Percentiles rank a stretch among this genome's conserved stretches.
phyloP scores from a whole-genome alignment of 306 rosid genomes.

The Begonia fuchsioides region DNA sequence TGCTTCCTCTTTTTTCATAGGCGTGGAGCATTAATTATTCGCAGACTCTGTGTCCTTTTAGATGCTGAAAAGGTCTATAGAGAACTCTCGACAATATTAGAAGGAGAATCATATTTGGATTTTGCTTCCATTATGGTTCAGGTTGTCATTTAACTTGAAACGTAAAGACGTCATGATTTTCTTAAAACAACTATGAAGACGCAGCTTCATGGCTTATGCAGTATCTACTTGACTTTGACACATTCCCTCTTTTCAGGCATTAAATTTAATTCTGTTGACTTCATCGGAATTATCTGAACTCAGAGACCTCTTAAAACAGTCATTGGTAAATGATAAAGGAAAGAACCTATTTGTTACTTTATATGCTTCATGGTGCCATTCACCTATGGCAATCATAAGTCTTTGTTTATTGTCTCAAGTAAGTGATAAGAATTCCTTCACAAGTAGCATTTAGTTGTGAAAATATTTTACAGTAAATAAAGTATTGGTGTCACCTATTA shows the following conservation, averaged over 20 bases:
- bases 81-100: slow-evolving; percentile 77
- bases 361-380: slow-evolving; percentile 98
- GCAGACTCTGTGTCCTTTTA: slow-evolving; percentile 88
- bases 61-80: slow-evolving; percentile 91
- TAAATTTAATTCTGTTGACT: slow-evolving; percentile 94
- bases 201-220: too few relatives aligned
- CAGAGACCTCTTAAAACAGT: slow-evolving; percentile 65
- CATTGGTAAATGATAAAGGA: slow-evolving; percentile 70
- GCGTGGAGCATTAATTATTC: slow-evolving; percentile 95
- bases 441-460: neutral
- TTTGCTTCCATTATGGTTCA: slow-evolving; percentile 94
- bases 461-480: too few relatives aligned
- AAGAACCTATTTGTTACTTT: slow-evolving; percentile 70
- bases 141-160: slow-evolving; percentile 33
- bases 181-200: too few relatives aligned
- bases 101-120: slow-evolving; percentile 76
- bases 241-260: slow-evolving; percentile 39
- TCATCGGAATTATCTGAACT: slow-evolving; percentile 76
- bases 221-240: too few relatives aligned
- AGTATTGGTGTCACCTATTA: too few relatives aligned
- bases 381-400: slow-evolving; percentile 96
- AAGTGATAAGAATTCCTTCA: neutral
- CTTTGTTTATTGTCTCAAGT: slow-evolving; percentile 96
- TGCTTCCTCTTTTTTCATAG: slow-evolving; percentile 22
- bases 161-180: slow-evolving; percentile 1